A percentile compares a stretch with the other conserved stretches of the same genome.
Evolutionary conservation across 345 rosid genomes (phyloP).

Genomic region (Firmiana major): DNA sequence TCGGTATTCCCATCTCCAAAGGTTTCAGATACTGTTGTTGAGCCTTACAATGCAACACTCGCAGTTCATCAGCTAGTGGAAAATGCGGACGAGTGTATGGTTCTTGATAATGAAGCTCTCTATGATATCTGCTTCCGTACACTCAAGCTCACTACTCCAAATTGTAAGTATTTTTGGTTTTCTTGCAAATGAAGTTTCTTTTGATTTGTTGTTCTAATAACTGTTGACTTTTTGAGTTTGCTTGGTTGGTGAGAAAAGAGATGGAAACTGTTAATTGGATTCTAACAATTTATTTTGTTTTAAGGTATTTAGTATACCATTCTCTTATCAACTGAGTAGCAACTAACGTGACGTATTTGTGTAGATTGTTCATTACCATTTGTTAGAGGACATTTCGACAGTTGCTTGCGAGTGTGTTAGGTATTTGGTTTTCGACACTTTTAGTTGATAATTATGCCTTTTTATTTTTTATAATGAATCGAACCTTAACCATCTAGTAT

Average conservation of each 20-base stretch:
- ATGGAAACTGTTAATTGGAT: neutral
- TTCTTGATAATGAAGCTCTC: conserved; percentile 75
- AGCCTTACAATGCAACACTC: conserved; percentile 75
- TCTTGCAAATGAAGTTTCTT: neutral
- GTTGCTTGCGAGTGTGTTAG: neutral
- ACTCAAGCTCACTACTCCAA: conserved; percentile 78
- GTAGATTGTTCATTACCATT: neutral
- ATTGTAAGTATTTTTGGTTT: conserved; percentile 46
- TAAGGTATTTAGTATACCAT: neutral
- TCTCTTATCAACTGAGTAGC: neutral
- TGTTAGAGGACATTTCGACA: neutral
- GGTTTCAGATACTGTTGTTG: conserved; percentile 80
- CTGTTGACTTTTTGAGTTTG: neutral
- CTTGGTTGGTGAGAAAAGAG: neutral
- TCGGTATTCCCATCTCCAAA: conserved; percentile 82
- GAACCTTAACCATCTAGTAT: neutral
- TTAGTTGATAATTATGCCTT: neutral
- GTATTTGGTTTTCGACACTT: neutral
- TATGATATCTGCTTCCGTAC: conserved; percentile 84
- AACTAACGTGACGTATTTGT: neutral
- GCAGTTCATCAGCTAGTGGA: conserved; percentile 78
- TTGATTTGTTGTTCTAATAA: neutral
- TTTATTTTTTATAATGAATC: neutral
- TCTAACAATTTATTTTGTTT: neutral
- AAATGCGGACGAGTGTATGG: conserved; percentile 88